phyloP scores from a whole-genome alignment of 331 rosid species.

The Arachis monticola region DNA sequence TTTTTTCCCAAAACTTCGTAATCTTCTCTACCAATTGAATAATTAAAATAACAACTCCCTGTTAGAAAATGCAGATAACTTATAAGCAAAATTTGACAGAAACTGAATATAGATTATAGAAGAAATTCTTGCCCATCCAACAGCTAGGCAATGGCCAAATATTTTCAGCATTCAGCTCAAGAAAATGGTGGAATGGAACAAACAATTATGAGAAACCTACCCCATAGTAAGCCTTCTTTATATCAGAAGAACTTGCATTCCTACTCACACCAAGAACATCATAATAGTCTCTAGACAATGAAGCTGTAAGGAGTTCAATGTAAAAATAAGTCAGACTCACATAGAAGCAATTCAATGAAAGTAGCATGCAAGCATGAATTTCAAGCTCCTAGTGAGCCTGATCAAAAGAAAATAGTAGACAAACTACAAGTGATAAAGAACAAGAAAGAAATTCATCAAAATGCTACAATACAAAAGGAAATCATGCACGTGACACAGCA shows the following conservation, averaged over 20 bases:
- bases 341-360: not conserved
- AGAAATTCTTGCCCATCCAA: slow-evolving; percentile 6
- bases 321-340: slow-evolving; percentile 26
- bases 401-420: slow-evolving; percentile 4
- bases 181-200: slow-evolving; percentile 5
- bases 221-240: slow-evolving; percentile 95
- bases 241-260: slow-evolving; percentile 79
- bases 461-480: slow-evolving; percentile 23
- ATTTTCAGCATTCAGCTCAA: not conserved
- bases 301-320: slow-evolving; percentile 51
- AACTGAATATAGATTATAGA: slow-evolving; percentile 2
- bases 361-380: not conserved
- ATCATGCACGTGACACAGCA: not conserved
- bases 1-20: slow-evolving; percentile 9
- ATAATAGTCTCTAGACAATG: slow-evolving; percentile 73
- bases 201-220: slow-evolving; percentile 52
- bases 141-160: not conserved
- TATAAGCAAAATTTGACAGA: not conserved
- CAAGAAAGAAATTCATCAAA: slow-evolving; percentile 18
- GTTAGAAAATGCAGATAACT: slow-evolving; percentile 7
- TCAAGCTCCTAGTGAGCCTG: slow-evolving; percentile 22
- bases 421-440: slow-evolving; percentile 15
- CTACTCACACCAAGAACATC: slow-evolving; percentile 83
- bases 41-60: slow-evolving; percentile 21
- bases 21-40: not conserved